These are phyloP conservation scores for Eucalyptus marginata DNA, from an alignment of 345 rosid genomes.

Conservation along the genomic window DNA sequence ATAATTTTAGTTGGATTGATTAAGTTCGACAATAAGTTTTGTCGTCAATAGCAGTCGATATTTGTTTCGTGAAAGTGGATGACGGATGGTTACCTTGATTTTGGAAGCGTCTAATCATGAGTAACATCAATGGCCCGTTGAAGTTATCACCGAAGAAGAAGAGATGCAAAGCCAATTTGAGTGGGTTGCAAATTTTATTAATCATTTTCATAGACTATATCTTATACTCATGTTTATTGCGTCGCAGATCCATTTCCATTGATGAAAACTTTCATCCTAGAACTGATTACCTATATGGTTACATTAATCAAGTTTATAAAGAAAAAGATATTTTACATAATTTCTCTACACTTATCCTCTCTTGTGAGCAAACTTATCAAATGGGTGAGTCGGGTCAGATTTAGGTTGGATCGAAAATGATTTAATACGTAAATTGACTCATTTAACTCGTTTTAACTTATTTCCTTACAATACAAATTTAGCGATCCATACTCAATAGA, in stretches of 20 bases:
- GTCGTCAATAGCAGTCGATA: not conserved
- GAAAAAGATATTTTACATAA: too few relatives aligned
- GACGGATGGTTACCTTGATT: fast-evolving
- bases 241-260: too few relatives aligned
- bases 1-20: not conserved
- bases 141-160: not conserved
- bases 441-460: too few relatives aligned
- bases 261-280: too few relatives aligned
- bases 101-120: not conserved
- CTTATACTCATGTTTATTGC: too few relatives aligned
- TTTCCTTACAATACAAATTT: too few relatives aligned
- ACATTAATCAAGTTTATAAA: too few relatives aligned
- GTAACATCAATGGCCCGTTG: not conserved
- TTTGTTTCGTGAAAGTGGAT: not conserved
- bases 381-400: fast-evolving
- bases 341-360: too few relatives aligned
- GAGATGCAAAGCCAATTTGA: not conserved
- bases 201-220: not conserved
- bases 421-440: fast-evolving
- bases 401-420: fast-evolving
- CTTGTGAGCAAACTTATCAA: too few relatives aligned
- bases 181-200: not conserved
- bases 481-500: fast-evolving
- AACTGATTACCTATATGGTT: too few relatives aligned
- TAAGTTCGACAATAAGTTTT: not conserved